These are phyloP conservation scores for Petunia axillaris DNA, from an alignment of 257 asterid genomes.

Conservation along the genomic window DNA sequence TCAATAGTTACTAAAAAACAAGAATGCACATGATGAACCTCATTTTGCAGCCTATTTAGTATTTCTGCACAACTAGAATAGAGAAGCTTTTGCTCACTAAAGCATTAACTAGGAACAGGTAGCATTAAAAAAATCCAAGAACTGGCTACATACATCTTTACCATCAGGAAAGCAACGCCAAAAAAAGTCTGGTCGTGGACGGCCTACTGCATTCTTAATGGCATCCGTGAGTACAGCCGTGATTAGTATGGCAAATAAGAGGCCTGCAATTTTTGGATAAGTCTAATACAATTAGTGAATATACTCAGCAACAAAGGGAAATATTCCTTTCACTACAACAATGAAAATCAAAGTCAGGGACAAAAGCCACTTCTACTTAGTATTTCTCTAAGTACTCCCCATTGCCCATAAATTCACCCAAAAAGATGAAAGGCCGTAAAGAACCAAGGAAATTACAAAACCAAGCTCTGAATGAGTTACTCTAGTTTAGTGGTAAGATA, in stretches of 20 bases:
- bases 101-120: not conserved
- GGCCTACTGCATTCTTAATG: slow-evolving; percentile 80
- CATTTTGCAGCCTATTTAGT: too few species aligned
- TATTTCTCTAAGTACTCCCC: not conserved
- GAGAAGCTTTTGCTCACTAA: too few species aligned
- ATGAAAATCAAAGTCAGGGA: not conserved
- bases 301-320: not conserved
- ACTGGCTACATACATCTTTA: slow-evolving; percentile 47
- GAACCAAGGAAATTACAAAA: not conserved
- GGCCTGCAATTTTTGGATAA: slow-evolving; percentile 50
- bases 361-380: not conserved
- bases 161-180: slow-evolving; percentile 98
- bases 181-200: slow-evolving; percentile 86
- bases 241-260: slow-evolving; percentile 67
- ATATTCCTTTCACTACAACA: not conserved
- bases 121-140: slow-evolving; percentile 4
- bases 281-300: not conserved
- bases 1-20: too few species aligned
- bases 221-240: slow-evolving; percentile 84
- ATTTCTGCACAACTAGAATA: too few species aligned
- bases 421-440: too few species aligned
- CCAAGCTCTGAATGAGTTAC: not conserved
- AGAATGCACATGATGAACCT: too few species aligned
- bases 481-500: not conserved
- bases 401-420: not conserved